Percentiles rank a stretch among this genome's conserved stretches.
These are phyloP conservation scores for Xylariaceae sp. DNA, from an alignment of 2,329 filamentous ascomycete species.

Conservation along the genomic window DNA sequence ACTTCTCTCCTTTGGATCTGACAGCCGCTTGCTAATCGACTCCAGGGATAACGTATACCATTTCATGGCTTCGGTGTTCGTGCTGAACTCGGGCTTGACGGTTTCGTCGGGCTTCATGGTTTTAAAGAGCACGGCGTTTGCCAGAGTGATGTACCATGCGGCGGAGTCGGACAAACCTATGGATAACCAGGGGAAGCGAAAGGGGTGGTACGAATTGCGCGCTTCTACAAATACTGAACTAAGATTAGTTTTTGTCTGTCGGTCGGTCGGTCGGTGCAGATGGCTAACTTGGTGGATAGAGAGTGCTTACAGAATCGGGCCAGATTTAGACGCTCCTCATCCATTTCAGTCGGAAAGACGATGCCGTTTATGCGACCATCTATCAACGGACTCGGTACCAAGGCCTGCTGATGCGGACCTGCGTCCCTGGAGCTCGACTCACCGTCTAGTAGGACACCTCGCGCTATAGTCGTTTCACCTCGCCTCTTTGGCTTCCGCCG, in stretches of 20 bases:
- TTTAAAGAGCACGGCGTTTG: slow-evolving; percentile 34
- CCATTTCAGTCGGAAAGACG: slow-evolving; percentile 35
- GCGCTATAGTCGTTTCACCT: slow-evolving; percentile 19
- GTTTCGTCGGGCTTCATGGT: slow-evolving; percentile 15
- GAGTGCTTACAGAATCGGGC: slow-evolving; percentile 31
- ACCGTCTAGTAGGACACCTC: neutral
- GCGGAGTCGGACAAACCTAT: slow-evolving; percentile 35
- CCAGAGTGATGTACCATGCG: slow-evolving; percentile 38
- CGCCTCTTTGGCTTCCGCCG: slow-evolving; percentile 34
- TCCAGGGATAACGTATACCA: slow-evolving; percentile 36
- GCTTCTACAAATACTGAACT: slow-evolving; percentile 33
- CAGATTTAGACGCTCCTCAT: slow-evolving; percentile 30
- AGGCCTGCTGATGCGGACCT: slow-evolving; percentile 4
- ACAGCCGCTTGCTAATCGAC: slow-evolving; percentile 33
- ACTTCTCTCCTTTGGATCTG: slow-evolving; percentile 24
- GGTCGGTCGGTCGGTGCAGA: neutral
- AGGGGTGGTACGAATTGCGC: slow-evolving; percentile 29
- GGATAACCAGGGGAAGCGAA: slow-evolving; percentile 36
- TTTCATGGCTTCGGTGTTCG: slow-evolving; percentile 32
- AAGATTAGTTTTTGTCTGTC: neutral
- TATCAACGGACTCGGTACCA: slow-evolving; percentile 20
- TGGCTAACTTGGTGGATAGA: neutral
- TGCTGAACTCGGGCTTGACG: slow-evolving; percentile 27
- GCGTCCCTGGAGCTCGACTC: neutral
- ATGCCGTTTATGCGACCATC: slow-evolving; percentile 28